phyloP scores from a whole-genome alignment of 2,329 filamentous ascomycete species.

The Phialophora macrospora region DNA sequence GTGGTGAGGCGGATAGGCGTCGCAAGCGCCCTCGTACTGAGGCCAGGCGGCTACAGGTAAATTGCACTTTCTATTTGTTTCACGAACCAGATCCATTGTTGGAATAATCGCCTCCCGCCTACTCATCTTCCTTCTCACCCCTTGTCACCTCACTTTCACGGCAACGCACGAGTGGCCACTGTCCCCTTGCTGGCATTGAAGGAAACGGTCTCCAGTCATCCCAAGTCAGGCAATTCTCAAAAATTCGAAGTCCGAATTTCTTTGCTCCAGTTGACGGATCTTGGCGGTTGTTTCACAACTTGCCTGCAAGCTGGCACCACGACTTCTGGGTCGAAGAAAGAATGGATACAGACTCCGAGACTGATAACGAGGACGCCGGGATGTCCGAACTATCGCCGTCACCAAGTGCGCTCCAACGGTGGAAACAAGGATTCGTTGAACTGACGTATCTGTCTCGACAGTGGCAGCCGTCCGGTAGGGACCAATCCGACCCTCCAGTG shows the following conservation, averaged over 20 bases:
- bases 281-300: slow-evolving; percentile 15
- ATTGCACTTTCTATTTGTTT: slow-evolving; percentile 32
- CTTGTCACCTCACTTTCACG: slow-evolving; percentile 1
- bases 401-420: slow-evolving; percentile 20
- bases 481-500: slow-evolving; percentile 40
- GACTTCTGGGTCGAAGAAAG: slow-evolving; percentile 11
- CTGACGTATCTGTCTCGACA: slow-evolving; percentile 43
- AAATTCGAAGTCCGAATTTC: slow-evolving; percentile 11
- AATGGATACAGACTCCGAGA: slow-evolving; percentile 20
- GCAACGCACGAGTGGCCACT: background rate
- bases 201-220: background rate
- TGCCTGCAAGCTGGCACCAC: background rate
- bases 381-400: slow-evolving; percentile 6
- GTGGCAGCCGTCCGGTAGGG: slow-evolving; percentile 38
- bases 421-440: slow-evolving; percentile 36
- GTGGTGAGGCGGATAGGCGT: slow-evolving; percentile 17
- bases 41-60: slow-evolving; percentile 35
- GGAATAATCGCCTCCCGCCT: slow-evolving; percentile 1
- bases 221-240: background rate
- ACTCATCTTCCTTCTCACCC: background rate
- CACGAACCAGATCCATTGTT: slow-evolving; percentile 20
- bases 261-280: slow-evolving; percentile 21
- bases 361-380: background rate
- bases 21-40: slow-evolving; percentile 24
- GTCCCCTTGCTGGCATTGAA: background rate